Evolutionary conservation across 495 filamentous ascomycete species (phyloP), one percentile per base, ranked within the genome.

Genomic region (Tuber aestivum): DNA sequence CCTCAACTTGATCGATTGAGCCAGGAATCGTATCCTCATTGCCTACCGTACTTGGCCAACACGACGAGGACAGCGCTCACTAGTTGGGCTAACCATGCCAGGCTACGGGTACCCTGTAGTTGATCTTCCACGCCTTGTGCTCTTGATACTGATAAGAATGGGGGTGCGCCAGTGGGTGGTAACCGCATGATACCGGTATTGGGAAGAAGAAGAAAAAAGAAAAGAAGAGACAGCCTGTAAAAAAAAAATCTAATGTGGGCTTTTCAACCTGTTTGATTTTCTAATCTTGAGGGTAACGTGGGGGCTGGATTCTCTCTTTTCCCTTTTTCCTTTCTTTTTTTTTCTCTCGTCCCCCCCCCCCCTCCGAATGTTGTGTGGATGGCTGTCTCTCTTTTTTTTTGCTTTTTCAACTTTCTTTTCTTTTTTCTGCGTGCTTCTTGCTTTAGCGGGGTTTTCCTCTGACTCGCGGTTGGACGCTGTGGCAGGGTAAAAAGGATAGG

Each of bases 101-200:
- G 27, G 32, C 56, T 18, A 32, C 27, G 56, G n/a, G 32, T 65
- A 65, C 56, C 56, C 27, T 65, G 56, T 65, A 16, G n/a, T 18
- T 65, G 56, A 65, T 65, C 56, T 65, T 65, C 56, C n/a, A 65
- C 18, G n/a, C 56, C 56, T 65, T 32, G 56, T 18, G 4, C 10
- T 27, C 56, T 32, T 65, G 56, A 65, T 65, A 65, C 14, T 65
- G 56, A 65, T 65, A 65, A 65, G 56, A 56, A n/a, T n/a, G n/a
- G 23, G 21, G 4, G 48, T n/a, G 21, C n/a, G 23, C 45, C 3
- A 48, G 45, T 48, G n/a, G 45, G 45, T 14, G 42, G 14, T 44
- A 44, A 44, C 4, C 6, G 42, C 45, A 48, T 48, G 18, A 18
- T 44, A 45, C 6, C 21, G 48, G 8, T n/a, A n/a, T n/a, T n/a